Evolutionary conservation across 495 filamentous ascomycete species (phyloP).

Genomic region (Aspergillus saccharolyticus): DNA sequence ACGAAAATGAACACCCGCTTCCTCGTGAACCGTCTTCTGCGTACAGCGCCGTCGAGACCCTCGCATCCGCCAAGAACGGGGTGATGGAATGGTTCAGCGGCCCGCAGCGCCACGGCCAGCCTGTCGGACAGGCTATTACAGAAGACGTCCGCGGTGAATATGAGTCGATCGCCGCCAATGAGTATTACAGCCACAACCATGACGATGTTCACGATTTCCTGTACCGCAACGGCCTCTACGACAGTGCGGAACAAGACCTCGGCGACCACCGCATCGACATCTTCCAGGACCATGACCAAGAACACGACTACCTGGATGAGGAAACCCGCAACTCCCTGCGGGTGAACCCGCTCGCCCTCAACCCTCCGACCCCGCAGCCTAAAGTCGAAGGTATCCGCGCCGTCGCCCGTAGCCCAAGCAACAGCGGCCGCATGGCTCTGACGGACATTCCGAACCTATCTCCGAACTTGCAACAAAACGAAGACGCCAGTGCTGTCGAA

Average conservation of each 20-base stretch:
- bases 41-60: slow-evolving; percentile 38
- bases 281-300: slow-evolving; percentile 46
- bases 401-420: slow-evolving; percentile 16
- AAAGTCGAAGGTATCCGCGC: slow-evolving; percentile 18
- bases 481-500: slow-evolving; percentile 14
- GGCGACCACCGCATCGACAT: slow-evolving; percentile 38
- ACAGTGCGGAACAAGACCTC: slow-evolving; percentile 34
- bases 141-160: slow-evolving; percentile 41
- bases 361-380: slow-evolving; percentile 49
- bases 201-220: slow-evolving; percentile 21
- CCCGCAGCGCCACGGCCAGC: slow-evolving; percentile 29
- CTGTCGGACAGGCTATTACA: slow-evolving; percentile 27
- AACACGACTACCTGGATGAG: slow-evolving; percentile 43
- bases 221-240: slow-evolving; percentile 19
- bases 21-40: slow-evolving; percentile 41
- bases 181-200: slow-evolving; percentile 27
- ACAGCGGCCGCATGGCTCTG: slow-evolving; percentile 26
- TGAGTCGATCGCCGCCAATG: slow-evolving; percentile 35
- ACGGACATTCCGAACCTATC: slow-evolving; percentile 34
- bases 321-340: slow-evolving; percentile 25
- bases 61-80: slow-evolving; percentile 31
- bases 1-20: slow-evolving; percentile 29
- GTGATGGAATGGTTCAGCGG: slow-evolving; percentile 36
- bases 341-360: slow-evolving; percentile 48
- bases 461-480: slow-evolving; percentile 19